Evolutionary conservation across 805 yeast species (phyloP), one percentile per base, ranked within the genome.

Genomic region (Metschnikowia bowlesiae): DNA sequence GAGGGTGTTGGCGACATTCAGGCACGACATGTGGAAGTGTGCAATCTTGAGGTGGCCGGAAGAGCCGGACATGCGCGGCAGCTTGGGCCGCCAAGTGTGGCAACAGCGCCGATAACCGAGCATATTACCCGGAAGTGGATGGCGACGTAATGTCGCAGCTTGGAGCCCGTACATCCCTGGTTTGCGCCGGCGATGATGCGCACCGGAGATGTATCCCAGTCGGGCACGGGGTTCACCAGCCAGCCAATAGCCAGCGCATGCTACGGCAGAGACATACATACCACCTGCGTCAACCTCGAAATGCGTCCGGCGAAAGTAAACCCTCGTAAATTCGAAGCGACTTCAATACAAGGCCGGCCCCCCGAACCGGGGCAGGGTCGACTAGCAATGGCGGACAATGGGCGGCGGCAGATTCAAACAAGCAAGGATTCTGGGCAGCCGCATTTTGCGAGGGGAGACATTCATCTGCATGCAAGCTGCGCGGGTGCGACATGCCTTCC

Each of bases 401-500:
- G 46, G 46, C 38, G 39, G 46, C 33, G 30, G 14, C 9, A 26
- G 29, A 22, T 42, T n/a, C 22, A 18, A 8, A 39, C 45, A 31
- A 32, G 38, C 39, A 43, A 11, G 29, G 31, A 36, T 35, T 8
- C 46, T 32, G 34, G 36, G 39, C 13, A 28, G 38, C 30, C 22
- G 32, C 39, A 44, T 43, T 32, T 31, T 11, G 40, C 22, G 4
- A 3, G 39, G 6, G 18, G 34, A 39, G 46, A 44, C 46, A 44
- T 44, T 43, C 10, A 14, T n/a, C 46, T 44, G 46, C 46, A 36
- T 34, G 33, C 33, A 29, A 14, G 16, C 29, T 26, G 40, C 16
- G 39, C 39, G 29, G 14, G 30, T 41, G 50, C 58, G 57, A 50
- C 54, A 55, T 49, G 46, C 48, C 48, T 48, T 46, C 61, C 61